These are phyloP conservation scores for Phoma herbarum DNA, from an alignment of 2,329 filamentous ascomycete species.

Conservation along the genomic window DNA sequence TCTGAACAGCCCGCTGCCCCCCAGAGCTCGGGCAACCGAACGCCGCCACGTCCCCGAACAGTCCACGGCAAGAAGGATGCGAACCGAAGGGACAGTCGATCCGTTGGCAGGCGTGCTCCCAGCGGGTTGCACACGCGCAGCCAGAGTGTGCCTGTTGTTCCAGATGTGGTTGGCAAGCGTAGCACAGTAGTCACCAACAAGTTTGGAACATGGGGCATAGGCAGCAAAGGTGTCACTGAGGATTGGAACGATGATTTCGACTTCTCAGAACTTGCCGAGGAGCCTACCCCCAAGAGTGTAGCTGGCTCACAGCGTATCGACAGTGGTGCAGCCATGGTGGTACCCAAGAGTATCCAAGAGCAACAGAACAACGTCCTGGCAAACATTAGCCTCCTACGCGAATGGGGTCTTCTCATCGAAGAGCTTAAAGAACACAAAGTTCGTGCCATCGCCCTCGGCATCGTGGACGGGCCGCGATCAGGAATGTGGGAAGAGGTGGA, in stretches of 20 bases:
- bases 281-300: slow-evolving; percentile 39
- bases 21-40: slow-evolving; percentile 66
- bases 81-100: slow-evolving; percentile 74
- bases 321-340: slow-evolving; percentile 67
- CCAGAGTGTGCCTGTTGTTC: slow-evolving; percentile 78
- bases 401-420: slow-evolving; percentile 82
- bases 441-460: slow-evolving; percentile 72
- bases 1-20: slow-evolving; percentile 71
- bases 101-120: slow-evolving; percentile 72
- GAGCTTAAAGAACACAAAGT: slow-evolving; percentile 80
- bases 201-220: slow-evolving; percentile 83
- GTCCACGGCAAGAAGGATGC: slow-evolving; percentile 79
- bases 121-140: slow-evolving; percentile 76
- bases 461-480: slow-evolving; percentile 68
- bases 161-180: slow-evolving; percentile 66
- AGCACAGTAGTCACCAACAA: slow-evolving; percentile 68
- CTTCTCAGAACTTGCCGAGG: slow-evolving; percentile 66
- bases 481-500: slow-evolving; percentile 82
- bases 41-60: slow-evolving; percentile 73
- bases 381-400: slow-evolving; percentile 83
- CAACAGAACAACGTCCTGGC: slow-evolving; percentile 83
- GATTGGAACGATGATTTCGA: slow-evolving; percentile 94
- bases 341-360: slow-evolving; percentile 81
- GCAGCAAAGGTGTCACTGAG: slow-evolving; percentile 81
- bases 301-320: slow-evolving; percentile 53